phyloP scores from a whole-genome alignment of 1,284 basidiomycete genomes.

The Trametes versicolor region DNA sequence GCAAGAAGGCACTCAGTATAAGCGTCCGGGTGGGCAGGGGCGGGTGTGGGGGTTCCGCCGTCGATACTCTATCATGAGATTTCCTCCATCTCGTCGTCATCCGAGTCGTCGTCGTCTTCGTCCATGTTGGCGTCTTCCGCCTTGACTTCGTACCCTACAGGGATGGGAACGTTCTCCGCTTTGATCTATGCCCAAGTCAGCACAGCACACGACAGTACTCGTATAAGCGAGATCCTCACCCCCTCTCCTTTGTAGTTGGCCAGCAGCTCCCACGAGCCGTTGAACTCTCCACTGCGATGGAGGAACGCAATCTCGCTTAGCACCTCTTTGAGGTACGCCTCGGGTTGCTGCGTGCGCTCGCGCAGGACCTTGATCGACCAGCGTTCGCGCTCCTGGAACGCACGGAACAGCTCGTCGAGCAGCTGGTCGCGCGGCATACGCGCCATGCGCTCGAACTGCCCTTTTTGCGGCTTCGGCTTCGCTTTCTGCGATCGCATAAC shows the following conservation, averaged over 20 bases:
- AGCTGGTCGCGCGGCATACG: constrained; percentile 92
- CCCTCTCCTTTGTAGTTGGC: constrained; percentile 70
- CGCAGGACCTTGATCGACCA: constrained; percentile 88
- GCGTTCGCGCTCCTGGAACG: constrained; percentile 83
- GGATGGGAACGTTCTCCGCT: constrained; percentile 61
- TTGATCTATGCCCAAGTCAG: constrained; percentile 54
- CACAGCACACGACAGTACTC: constrained; percentile 10
- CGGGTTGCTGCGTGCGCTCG: constrained; percentile 89
- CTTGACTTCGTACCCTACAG: constrained; percentile 39
- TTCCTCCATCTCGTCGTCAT: constrained; percentile 59
- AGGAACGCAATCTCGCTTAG: constrained; percentile 84
- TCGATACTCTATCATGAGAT: constrained; percentile 42
- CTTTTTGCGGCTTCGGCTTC: constrained; percentile 72
- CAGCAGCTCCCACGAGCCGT: constrained; percentile 76
- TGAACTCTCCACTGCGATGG: constrained; percentile 82
- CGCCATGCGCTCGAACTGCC: constrained; percentile 87
- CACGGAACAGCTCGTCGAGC: constrained; percentile 83
- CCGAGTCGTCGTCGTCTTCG: constrained; percentile 48
- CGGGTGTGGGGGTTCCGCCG: background rate
- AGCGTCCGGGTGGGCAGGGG: constrained; percentile 20
- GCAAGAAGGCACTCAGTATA: constrained; percentile 12
- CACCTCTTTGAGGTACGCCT: constrained; percentile 90
- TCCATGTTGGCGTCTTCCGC: constrained; percentile 51
- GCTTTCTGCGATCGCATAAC: constrained; percentile 55
- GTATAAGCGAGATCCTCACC: constrained; percentile 47